Evolutionary conservation across 2,329 filamentous ascomycete genomes (phyloP).

Genomic region (Monilinia vaccinii-corymbosi): DNA sequence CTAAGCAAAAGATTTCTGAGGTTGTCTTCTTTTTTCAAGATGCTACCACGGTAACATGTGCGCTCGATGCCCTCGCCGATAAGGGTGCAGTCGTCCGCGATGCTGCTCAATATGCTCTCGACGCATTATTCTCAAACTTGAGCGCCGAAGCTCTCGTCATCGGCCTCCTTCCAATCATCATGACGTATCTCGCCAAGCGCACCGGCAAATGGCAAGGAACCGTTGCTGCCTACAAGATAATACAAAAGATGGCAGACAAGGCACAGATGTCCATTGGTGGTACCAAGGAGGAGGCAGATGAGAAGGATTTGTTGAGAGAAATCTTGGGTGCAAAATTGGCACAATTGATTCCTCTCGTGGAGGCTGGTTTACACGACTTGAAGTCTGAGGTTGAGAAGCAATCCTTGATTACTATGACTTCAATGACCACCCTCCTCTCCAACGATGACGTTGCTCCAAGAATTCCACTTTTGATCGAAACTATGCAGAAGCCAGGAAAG

Average conservation of each 20-base stretch:
- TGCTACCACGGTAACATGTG: conserved; percentile 59
- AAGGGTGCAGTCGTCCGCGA: conserved; percentile 85
- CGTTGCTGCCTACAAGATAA: conserved; percentile 72
- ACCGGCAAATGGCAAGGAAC: conserved; percentile 97
- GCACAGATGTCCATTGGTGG: conserved; percentile 72
- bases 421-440: conserved; percentile 78
- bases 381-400: conserved; percentile 85
- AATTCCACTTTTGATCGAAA: conserved; percentile 85
- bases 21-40: conserved; percentile 76
- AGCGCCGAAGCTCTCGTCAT: conserved; percentile 74
- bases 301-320: conserved; percentile 84
- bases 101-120: conserved; percentile 86
- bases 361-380: conserved; percentile 91
- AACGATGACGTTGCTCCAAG: conserved; percentile 95
- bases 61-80: conserved; percentile 79
- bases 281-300: conserved; percentile 72
- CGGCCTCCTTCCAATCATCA: conserved; percentile 69
- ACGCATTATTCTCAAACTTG: conserved; percentile 74
- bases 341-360: conserved; percentile 80
- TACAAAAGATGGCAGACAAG: conserved; percentile 93
- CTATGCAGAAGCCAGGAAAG: conserved; percentile 87
- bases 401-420: conserved; percentile 84
- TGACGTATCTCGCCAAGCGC: conserved; percentile 67
- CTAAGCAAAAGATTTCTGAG: conserved; percentile 69
- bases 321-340: conserved; percentile 84